These are phyloP conservation scores for Pisolithus albus DNA, from an alignment of 768 basidiomycete species.

Conservation along the genomic window DNA sequence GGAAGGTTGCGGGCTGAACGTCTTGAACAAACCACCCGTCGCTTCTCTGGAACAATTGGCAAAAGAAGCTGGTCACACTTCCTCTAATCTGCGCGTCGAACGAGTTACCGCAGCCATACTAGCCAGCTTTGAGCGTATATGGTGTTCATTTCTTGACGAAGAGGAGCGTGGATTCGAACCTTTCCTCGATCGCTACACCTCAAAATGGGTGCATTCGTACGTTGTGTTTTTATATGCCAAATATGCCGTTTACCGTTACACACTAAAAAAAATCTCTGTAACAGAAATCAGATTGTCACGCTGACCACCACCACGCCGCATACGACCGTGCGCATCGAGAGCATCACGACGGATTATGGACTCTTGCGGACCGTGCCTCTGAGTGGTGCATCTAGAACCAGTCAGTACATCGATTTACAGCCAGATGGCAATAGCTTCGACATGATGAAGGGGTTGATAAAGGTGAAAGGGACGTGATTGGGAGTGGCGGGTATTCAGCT, in stretches of 20 bases:
- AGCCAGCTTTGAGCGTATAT: slow-evolving; percentile 70
- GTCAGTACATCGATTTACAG: slow-evolving; percentile 76
- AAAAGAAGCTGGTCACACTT: slow-evolving; percentile 27
- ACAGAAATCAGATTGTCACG: slow-evolving; percentile 76
- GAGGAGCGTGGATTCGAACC: slow-evolving; percentile 63
- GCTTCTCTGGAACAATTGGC: slow-evolving; percentile 69
- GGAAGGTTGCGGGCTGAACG: slow-evolving; percentile 84
- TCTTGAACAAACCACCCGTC: slow-evolving; percentile 76
- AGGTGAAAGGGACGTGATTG: slow-evolving; percentile 9
- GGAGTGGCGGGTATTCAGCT: too few species aligned
- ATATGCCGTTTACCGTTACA: background rate
- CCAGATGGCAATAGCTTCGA: slow-evolving; percentile 98
- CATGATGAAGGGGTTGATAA: slow-evolving; percentile 81
- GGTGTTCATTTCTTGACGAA: slow-evolving; percentile 55
- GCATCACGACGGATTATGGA: slow-evolving; percentile 85
- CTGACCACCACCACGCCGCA: slow-evolving; percentile 72
- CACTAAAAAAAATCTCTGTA: background rate
- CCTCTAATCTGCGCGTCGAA: slow-evolving; percentile 55
- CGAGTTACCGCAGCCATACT: slow-evolving; percentile 68
- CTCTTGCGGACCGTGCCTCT: slow-evolving; percentile 70
- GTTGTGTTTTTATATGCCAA: slow-evolving; percentile 27
- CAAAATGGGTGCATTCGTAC: slow-evolving; percentile 88
- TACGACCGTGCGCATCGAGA: slow-evolving; percentile 64
- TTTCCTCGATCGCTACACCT: slow-evolving; percentile 74
- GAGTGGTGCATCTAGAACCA: slow-evolving; percentile 6